Evolutionary conservation across 805 yeast species (phyloP).

Genomic region (Nakazawaea wyomingensis): DNA sequence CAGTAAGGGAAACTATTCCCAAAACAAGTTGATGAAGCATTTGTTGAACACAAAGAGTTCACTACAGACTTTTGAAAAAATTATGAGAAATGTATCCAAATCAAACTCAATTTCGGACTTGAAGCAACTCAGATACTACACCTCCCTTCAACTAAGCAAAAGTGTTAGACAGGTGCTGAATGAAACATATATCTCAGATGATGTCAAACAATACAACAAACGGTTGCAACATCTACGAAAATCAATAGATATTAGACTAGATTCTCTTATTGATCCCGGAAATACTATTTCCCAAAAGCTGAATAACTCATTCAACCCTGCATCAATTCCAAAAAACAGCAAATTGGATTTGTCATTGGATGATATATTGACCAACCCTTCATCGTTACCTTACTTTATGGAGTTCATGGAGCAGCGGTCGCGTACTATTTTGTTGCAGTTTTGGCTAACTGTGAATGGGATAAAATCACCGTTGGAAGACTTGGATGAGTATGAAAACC

Average conservation of each 20-base stretch:
- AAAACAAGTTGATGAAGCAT: conserved; percentile 23
- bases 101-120: conserved; percentile 36
- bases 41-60: conserved; percentile 35
- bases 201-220: conserved; percentile 16
- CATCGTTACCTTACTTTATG: conserved; percentile 43
- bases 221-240: conserved; percentile 18
- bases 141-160: conserved; percentile 42
- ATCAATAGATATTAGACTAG: conserved; percentile 18
- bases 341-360: conserved; percentile 27
- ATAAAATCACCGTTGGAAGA: conserved; percentile 72
- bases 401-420: conserved; percentile 51
- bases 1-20: background rate
- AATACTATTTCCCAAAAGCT: background rate
- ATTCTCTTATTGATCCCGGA: conserved; percentile 7
- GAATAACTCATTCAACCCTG: background rate
- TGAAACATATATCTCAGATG: conserved; percentile 15
- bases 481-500: conserved; percentile 20
- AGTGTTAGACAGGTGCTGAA: conserved; percentile 27
- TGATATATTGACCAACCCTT: conserved; percentile 44
- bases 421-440: conserved; percentile 44
- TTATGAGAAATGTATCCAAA: conserved; percentile 29
- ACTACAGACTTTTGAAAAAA: conserved; percentile 34
- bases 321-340: conserved; percentile 5
- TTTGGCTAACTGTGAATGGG: conserved; percentile 63
- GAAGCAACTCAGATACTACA: conserved; percentile 41